phyloP scores from a whole-genome alignment of 768 basidiomycete species.

The Lactifluus piperatus region DNA sequence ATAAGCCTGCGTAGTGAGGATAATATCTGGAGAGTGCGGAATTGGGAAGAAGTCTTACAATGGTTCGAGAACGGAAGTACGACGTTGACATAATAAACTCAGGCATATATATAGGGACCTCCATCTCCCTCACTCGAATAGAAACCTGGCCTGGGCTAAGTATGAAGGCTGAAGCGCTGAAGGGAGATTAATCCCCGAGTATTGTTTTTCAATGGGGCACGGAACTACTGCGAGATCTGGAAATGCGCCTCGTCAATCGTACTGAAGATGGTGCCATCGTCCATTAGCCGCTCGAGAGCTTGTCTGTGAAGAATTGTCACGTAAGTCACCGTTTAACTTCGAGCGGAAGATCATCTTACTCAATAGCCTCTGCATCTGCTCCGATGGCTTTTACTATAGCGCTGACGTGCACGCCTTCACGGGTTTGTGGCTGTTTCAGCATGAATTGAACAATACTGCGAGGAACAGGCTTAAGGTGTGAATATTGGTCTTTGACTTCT shows the following conservation, averaged over 20 bases:
- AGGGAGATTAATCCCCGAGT: neutral
- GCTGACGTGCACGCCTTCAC: constrained; percentile 68
- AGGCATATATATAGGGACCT: neutral
- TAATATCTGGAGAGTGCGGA: constrained; percentile 8
- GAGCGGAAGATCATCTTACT: constrained; percentile 23
- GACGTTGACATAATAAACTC: neutral
- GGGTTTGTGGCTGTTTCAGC: constrained; percentile 32
- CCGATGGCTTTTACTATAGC: constrained; percentile 61
- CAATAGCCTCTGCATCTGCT: constrained; percentile 49
- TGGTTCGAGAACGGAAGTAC: neutral
- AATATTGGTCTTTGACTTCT: constrained; percentile 23
- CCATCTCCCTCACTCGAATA: neutral
- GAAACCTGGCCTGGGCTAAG: neutral
- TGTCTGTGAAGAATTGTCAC: constrained; percentile 33
- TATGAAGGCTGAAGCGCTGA: neutral
- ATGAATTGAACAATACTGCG: constrained; percentile 63
- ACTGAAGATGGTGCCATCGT: constrained; percentile 70
- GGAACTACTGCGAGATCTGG: constrained; percentile 34
- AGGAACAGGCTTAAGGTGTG: constrained; percentile 50
- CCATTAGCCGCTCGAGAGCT: constrained; percentile 70
- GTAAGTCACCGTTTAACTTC: neutral
- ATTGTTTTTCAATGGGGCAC: neutral
- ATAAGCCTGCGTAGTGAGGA: constrained; percentile 9
- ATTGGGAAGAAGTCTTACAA: constrained; percentile 8
- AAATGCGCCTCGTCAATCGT: constrained; percentile 81